Conservation (phyloP, 164 flowering plant genomes). For the Magnolia sinica region DNA sequence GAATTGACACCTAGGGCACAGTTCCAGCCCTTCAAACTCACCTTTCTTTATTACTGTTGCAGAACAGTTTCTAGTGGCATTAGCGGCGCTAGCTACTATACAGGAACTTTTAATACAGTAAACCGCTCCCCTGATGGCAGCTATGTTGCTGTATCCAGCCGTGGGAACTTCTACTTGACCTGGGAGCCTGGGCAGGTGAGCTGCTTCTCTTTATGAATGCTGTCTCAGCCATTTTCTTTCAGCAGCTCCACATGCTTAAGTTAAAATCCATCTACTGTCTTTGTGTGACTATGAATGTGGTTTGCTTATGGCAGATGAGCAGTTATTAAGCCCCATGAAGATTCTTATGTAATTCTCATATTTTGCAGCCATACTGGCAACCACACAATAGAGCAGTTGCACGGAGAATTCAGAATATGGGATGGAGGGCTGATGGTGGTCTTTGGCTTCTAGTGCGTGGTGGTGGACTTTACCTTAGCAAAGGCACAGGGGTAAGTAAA, state of each 20-base stretch:
- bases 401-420: constrained; percentile 97
- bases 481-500: constrained; percentile 82
- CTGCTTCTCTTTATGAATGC: neutral
- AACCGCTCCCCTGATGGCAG: constrained; percentile 97
- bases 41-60: constrained; percentile 35
- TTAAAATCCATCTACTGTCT: neutral
- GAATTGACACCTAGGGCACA: neutral
- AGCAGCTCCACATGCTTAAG: neutral
- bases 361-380: constrained; percentile 87
- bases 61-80: constrained; percentile 99
- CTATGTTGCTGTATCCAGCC: constrained; percentile 98
- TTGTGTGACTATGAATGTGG: neutral
- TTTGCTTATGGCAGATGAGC: neutral
- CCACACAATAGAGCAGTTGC: constrained; percentile 95
- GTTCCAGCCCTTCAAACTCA: constrained; percentile 11
- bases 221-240: neutral
- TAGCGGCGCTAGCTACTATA: constrained; percentile 98
- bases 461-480: constrained; percentile 95
- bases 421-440: constrained; percentile 99
- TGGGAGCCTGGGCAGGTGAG: constrained; percentile 99
- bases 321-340: neutral
- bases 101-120: constrained; percentile 90
- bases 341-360: neutral
- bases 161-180: constrained; percentile 92
- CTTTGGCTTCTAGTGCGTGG: constrained; percentile 99